Conservation (phyloP, 441 rosid genomes). For the Theobroma grandiflorum region DNA sequence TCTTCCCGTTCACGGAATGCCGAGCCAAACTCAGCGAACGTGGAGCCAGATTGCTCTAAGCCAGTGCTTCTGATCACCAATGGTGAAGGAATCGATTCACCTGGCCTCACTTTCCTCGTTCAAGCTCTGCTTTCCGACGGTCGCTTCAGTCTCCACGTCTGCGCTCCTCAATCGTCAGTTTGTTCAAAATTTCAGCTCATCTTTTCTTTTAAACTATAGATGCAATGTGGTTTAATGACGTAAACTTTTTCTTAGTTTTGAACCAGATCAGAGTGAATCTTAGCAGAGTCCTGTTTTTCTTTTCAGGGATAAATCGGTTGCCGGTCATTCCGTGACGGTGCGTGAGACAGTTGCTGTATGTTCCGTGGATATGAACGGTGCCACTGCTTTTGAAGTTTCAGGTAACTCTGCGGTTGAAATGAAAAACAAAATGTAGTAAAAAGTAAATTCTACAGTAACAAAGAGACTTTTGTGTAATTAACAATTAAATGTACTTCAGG, state of each 20-base stretch:
- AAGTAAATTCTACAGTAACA: background rate
- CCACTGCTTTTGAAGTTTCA: conserved; percentile 45
- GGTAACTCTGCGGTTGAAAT: conserved; percentile 26
- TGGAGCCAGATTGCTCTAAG: conserved; percentile 26
- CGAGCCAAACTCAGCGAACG: background rate
- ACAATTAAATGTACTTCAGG: background rate
- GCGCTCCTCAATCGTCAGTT: conserved; percentile 53
- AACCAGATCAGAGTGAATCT: background rate
- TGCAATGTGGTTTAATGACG: background rate
- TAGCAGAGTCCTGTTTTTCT: background rate
- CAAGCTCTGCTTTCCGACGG: conserved; percentile 43
- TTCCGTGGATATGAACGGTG: conserved; percentile 42
- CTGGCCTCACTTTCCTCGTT: conserved; percentile 48
- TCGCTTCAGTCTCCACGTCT: conserved; percentile 42
- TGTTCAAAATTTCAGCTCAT: background rate
- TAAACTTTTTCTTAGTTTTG: background rate
- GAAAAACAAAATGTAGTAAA: background rate
- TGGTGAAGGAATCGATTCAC: conserved; percentile 48
- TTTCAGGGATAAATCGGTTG: conserved; percentile 44
- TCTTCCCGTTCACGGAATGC: background rate
- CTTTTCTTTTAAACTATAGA: background rate
- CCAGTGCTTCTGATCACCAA: conserved; percentile 44
- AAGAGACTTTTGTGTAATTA: background rate
- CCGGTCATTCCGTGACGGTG: conserved; percentile 45
- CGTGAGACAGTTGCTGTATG: conserved; percentile 43